phyloP scores from a whole-genome alignment of 2,329 filamentous ascomycete genomes.

The Talaromyces islandicus region DNA sequence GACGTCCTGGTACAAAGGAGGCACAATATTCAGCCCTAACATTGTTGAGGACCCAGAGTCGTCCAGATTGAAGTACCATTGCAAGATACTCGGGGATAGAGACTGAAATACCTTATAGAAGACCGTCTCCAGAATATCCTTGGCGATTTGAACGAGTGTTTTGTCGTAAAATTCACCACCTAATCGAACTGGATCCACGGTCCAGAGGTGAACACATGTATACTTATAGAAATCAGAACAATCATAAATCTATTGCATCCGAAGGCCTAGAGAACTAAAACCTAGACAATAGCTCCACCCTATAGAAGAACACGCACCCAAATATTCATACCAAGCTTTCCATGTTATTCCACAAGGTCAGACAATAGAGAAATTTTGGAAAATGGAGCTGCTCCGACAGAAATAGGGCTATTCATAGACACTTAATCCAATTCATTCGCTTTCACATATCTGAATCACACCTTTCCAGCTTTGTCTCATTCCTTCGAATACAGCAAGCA shows the following conservation, averaged over 20 bases:
- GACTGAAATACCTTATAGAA: not conserved
- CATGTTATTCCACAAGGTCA: not conserved
- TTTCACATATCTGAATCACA: not conserved
- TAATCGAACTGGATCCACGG: no score
- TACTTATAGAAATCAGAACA: not conserved
- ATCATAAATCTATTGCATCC: not conserved
- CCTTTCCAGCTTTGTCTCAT: not conserved
- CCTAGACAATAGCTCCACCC: not conserved
- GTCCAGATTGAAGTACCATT: not conserved
- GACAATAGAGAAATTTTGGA: not conserved
- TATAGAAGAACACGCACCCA: not conserved
- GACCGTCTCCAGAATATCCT: not conserved
- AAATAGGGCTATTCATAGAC: not conserved
- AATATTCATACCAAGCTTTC: not conserved
- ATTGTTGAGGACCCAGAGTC: not conserved
- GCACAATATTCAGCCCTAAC: not conserved
- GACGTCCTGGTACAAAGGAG: not conserved
- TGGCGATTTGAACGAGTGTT: not conserved
- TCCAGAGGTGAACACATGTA: not conserved
- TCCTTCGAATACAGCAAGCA: not conserved
- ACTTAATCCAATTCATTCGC: not conserved
- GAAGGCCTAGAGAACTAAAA: not conserved
- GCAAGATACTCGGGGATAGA: not conserved
- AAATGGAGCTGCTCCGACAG: not conserved
- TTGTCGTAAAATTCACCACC: no score